Base-by-base conservation (phyloP, 257 asterid species). In the Solanum etuberosum region DNA sequence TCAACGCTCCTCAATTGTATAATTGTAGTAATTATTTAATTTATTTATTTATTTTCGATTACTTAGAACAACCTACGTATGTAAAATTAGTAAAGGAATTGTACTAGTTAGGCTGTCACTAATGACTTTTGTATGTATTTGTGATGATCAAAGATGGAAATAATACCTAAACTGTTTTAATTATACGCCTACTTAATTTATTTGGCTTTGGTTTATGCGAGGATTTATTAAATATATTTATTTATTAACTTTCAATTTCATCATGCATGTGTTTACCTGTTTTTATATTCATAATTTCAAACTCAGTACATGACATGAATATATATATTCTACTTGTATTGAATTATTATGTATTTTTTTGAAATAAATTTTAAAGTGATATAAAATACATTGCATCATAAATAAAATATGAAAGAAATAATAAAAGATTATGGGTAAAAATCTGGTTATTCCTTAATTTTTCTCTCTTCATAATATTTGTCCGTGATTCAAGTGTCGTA, bases 371-470 rank as follows among this genome's bases (percentile, higher is more conserved):
- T 51, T 51, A 16, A 6, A 6, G 9, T 51, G 4, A 16, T 51
- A 51, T 16, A 6, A 51, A 51, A 51, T 51, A 51, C 7, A 18
- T 51, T 51, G 23, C n/a, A 51, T 0, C 9, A 3, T 51, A 51
- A 51, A 16, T 51, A 16, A 51, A 51, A 16, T 18, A 51, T 18
- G 9, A 51, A 51, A 16, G 3, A 51, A 51, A 51, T 51, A 51
- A 51, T 51, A 0, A 51, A 51, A 51, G 16, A 51, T 6, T 18
- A 51, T 0, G 4, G 10, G 4, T 18, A 51, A 4, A 51, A 0
- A 18, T 51, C 0, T 18, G 9, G 10, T 1, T 51, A 6, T 51
- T 18, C 0, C n/a, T 51, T 51, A 18, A 6, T 6, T 51, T 18
- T 16, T 51, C n/a, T 51, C n/a, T 18, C 61, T 18, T 51, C 9